Evolutionary conservation across 331 rosid genomes (phyloP).

Genomic region (Stylosanthes scabra): DNA sequence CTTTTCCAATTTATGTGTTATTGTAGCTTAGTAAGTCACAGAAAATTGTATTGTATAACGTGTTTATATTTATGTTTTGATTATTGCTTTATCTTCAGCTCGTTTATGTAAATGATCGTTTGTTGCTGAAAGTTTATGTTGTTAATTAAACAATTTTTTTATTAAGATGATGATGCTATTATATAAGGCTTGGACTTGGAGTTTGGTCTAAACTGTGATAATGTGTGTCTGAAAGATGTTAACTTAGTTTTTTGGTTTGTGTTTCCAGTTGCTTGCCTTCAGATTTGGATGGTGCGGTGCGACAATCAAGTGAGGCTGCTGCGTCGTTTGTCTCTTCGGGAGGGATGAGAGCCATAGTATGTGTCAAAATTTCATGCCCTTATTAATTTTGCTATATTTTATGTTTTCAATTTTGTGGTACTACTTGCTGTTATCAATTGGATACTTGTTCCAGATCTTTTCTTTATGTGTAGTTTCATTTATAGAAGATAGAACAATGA

Average conservation of each 20-base stretch:
- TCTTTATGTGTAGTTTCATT: background rate
- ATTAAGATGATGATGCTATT: too few relatives aligned
- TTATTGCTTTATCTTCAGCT: background rate
- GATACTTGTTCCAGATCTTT: conserved; percentile 10
- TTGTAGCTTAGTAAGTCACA: background rate
- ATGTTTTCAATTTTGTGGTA: background rate
- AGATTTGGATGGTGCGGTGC: conserved; percentile 91
- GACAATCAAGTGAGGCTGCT: conserved; percentile 83
- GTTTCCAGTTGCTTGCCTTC: conserved; percentile 90
- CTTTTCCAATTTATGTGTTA: conserved; percentile 22
- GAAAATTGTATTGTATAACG: background rate
- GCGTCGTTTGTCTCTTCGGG: conserved; percentile 83
- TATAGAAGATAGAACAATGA: background rate
- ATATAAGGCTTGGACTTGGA: background rate
- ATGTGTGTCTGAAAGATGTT: conserved; percentile 34
- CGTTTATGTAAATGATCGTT: background rate
- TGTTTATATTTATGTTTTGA: background rate
- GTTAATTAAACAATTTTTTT: conserved; percentile 20
- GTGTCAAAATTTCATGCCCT: conserved; percentile 31
- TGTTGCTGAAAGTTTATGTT: background rate
- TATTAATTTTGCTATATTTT: background rate
- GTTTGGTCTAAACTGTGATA: conserved; percentile 17
- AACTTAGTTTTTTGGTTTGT: conserved; percentile 32
- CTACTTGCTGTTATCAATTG: conserved; percentile 5
- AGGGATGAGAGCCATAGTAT: conserved; percentile 90